Conservation (phyloP, 2,329 filamentous ascomycete species). For the Penicillium crustosum region DNA sequence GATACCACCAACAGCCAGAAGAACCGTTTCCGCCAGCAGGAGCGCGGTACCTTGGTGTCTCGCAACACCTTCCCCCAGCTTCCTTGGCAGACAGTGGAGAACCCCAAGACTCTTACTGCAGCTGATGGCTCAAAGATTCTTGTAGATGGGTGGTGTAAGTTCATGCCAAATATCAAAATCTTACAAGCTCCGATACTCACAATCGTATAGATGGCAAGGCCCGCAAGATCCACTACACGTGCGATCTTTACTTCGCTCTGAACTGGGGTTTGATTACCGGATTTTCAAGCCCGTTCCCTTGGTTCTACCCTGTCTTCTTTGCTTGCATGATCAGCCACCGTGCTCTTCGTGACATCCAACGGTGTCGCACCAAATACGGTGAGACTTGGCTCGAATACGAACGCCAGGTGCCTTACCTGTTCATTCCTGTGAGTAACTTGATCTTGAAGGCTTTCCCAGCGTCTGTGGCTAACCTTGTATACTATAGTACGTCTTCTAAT, state of each 20-base stretch:
- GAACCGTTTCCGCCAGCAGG: constrained; percentile 82
- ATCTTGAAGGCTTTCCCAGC: too few relatives aligned
- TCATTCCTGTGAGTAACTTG: constrained; percentile 64
- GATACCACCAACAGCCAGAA: constrained; percentile 91
- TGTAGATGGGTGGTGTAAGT: constrained; percentile 78
- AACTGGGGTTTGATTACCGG: constrained; percentile 80
- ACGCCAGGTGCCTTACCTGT: constrained; percentile 75
- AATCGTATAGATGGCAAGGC: constrained; percentile 61
- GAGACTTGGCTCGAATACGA: constrained; percentile 81
- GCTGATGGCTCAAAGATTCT: constrained; percentile 73
- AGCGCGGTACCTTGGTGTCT: constrained; percentile 66
- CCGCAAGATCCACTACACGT: constrained; percentile 78
- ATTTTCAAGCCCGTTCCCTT: constrained; percentile 78
- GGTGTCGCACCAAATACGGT: constrained; percentile 76
- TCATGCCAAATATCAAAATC: background rate
- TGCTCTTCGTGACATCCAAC: constrained; percentile 70
- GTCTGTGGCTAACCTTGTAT: constrained; percentile 2
- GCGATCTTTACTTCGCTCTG: constrained; percentile 74
- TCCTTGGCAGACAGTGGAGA: constrained; percentile 80
- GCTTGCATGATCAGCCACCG: constrained; percentile 76
- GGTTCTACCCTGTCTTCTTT: constrained; percentile 88
- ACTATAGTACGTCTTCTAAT: constrained; percentile 37
- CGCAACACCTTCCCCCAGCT: constrained; percentile 85
- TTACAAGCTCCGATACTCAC: constrained; percentile 16
- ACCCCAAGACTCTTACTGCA: constrained; percentile 75